phyloP scores from a whole-genome alignment of 257 asterid species.

The Jacaranda copaia region DNA sequence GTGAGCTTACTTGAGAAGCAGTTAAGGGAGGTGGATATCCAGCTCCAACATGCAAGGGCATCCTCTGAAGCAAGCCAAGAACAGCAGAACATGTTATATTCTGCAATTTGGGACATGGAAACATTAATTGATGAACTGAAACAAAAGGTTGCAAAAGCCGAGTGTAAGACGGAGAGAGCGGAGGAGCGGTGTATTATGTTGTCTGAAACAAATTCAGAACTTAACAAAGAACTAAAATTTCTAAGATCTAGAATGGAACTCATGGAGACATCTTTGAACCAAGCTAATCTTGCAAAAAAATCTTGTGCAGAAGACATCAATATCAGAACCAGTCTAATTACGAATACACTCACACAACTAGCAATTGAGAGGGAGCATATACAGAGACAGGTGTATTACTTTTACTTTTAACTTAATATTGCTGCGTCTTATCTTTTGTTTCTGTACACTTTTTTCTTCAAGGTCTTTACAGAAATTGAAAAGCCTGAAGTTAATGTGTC shows the following conservation, averaged over 20 bases:
- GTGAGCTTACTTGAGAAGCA: slow-evolving; percentile 71
- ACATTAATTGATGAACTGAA: slow-evolving; percentile 88
- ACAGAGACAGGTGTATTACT: slow-evolving; percentile 61
- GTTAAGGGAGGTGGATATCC: slow-evolving; percentile 67
- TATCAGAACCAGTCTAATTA: slow-evolving; percentile 59
- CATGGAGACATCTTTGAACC: slow-evolving; percentile 60
- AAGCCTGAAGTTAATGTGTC: neutral
- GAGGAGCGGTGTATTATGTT: slow-evolving; percentile 69
- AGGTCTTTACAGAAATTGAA: too few relatives aligned
- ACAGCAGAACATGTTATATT: slow-evolving; percentile 82
- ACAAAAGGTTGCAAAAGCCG: slow-evolving; percentile 73
- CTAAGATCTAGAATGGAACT: slow-evolving; percentile 53
- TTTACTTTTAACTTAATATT: neutral
- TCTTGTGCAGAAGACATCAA: slow-evolving; percentile 66
- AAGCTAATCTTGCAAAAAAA: slow-evolving; percentile 58
- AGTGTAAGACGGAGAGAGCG: slow-evolving; percentile 60
- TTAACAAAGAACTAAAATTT: slow-evolving; percentile 62
- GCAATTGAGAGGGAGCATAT: slow-evolving; percentile 82
- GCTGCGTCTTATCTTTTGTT: neutral
- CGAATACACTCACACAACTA: slow-evolving; percentile 77
- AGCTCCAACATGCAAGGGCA: slow-evolving; percentile 71
- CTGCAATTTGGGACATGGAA: slow-evolving; percentile 99
- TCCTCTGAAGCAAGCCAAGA: slow-evolving; percentile 90
- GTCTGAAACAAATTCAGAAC: slow-evolving; percentile 67
- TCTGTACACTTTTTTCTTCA: too few relatives aligned